A percentile compares a stretch with the other conserved stretches of the same genome.
Conservation (phyloP, 345 rosid species). For the Bruguiera gymnorhiza region DNA sequence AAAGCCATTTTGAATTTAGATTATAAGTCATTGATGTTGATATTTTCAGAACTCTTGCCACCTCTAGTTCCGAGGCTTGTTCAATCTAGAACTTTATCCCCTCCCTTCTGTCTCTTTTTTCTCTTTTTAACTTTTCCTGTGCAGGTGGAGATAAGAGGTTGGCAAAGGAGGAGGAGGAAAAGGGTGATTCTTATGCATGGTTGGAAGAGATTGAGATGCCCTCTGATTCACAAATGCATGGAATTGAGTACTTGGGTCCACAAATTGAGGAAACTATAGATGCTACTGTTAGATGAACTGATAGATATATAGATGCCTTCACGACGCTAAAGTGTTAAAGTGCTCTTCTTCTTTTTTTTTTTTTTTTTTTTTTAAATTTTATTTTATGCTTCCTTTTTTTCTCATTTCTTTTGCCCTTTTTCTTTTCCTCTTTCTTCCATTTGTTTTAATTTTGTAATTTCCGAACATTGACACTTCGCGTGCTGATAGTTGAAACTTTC, state of each 20-base stretch:
- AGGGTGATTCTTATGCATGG: slow-evolving; percentile 31
- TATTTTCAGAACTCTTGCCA: no score
- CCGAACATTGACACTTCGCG: no score
- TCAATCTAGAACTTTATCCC: no score
- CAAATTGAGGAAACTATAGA: slow-evolving; percentile 26
- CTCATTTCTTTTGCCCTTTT: neutral
- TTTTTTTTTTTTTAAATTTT: neutral
- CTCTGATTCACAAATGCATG: slow-evolving; percentile 47
- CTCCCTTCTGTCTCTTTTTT: neutral
- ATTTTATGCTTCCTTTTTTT: neutral
- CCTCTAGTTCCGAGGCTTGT: no score
- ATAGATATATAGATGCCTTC: neutral
- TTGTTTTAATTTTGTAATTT: neutral
- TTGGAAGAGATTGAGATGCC: slow-evolving; percentile 63
- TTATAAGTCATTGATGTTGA: no score
- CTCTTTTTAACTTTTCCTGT: slow-evolving; percentile 7
- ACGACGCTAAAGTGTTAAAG: neutral
- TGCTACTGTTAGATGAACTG: slow-evolving; percentile 5
- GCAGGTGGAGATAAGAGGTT: slow-evolving; percentile 36
- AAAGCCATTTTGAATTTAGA: no score
- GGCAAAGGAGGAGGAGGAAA: slow-evolving; percentile 13
- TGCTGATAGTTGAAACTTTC: no score
- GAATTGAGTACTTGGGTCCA: slow-evolving; percentile 57
- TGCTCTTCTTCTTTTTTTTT: neutral
- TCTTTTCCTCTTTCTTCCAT: neutral